Evolutionary conservation across 2,329 filamentous ascomycete genomes (phyloP).

Genomic region (Colletotrichum camelliae): DNA sequence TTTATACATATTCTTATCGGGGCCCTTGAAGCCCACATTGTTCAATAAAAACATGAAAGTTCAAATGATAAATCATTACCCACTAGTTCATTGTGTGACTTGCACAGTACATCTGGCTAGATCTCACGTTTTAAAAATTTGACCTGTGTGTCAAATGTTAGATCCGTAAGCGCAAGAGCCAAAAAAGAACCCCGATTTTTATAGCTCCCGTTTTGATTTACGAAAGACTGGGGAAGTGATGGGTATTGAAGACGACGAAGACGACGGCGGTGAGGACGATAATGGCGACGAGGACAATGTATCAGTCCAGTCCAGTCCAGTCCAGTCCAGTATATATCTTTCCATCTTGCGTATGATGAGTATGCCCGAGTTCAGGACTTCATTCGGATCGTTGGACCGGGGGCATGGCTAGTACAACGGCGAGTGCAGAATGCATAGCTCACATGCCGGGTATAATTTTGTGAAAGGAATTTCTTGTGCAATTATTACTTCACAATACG

Average conservation of each 20-base stretch:
- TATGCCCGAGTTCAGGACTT: neutral
- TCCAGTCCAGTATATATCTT: neutral
- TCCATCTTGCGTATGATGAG: too few relatives aligned
- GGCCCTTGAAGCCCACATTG: neutral
- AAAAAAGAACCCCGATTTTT: accelerated
- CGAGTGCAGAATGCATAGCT: neutral
- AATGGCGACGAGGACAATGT: neutral
- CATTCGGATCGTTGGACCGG: neutral
- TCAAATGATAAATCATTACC: neutral
- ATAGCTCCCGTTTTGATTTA: neutral
- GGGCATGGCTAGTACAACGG: neutral
- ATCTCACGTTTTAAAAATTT: too few relatives aligned
- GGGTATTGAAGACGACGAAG: too few relatives aligned
- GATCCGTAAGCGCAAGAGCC: accelerated
- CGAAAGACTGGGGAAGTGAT: neutral
- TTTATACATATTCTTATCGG: neutral
- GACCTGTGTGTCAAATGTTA: too few relatives aligned
- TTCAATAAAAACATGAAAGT: neutral
- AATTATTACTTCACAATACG: neutral
- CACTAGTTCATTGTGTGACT: accelerated
- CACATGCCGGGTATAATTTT: neutral
- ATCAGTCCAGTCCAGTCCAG: neutral
- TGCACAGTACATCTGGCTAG: too few relatives aligned
- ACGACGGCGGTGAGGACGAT: neutral
- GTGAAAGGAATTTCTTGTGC: neutral